phyloP scores from a whole-genome alignment of 768 basidiomycete species.

The Chiua virens region DNA sequence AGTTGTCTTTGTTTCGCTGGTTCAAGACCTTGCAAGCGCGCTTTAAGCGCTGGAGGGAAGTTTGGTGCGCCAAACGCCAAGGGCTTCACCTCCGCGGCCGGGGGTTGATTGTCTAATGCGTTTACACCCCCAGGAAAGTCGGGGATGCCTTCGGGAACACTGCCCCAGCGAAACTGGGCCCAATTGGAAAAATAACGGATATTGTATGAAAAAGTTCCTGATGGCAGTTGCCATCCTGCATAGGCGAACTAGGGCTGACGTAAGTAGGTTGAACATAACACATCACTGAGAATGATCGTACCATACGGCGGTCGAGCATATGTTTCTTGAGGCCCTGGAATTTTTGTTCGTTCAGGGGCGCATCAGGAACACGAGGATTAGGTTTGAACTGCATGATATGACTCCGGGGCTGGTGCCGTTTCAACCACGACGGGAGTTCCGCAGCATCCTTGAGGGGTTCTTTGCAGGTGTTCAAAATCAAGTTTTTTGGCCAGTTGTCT shows the following conservation, averaged over 20 bases:
- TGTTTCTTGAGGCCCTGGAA: constrained; percentile 43
- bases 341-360: constrained; percentile 41
- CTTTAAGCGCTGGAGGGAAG: constrained; percentile 11
- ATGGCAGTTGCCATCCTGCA: constrained; percentile 48
- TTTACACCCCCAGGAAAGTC: constrained; percentile 31
- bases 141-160: constrained; percentile 57
- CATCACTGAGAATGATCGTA: constrained; percentile 31
- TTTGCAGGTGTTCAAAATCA: constrained; percentile 42
- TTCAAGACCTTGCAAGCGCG: constrained; percentile 26
- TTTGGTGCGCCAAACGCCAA: background rate
- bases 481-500: constrained; percentile 51
- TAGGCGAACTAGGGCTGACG: constrained; percentile 44
- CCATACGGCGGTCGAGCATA: constrained; percentile 44
- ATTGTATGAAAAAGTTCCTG: constrained; percentile 43
- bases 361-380: constrained; percentile 34
- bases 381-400: constrained; percentile 42
- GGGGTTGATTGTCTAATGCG: constrained; percentile 4
- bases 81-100: constrained; percentile 5
- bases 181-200: constrained; percentile 48
- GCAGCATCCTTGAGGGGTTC: constrained; percentile 39
- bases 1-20: constrained; percentile 21
- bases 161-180: constrained; percentile 40
- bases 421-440: constrained; percentile 51
- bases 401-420: constrained; percentile 33
- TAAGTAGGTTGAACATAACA: background rate